Percentiles rank a stretch among this genome's conserved stretches.
Conservation (phyloP, 768 basidiomycete genomes). For the Macrocybe gigantea region DNA sequence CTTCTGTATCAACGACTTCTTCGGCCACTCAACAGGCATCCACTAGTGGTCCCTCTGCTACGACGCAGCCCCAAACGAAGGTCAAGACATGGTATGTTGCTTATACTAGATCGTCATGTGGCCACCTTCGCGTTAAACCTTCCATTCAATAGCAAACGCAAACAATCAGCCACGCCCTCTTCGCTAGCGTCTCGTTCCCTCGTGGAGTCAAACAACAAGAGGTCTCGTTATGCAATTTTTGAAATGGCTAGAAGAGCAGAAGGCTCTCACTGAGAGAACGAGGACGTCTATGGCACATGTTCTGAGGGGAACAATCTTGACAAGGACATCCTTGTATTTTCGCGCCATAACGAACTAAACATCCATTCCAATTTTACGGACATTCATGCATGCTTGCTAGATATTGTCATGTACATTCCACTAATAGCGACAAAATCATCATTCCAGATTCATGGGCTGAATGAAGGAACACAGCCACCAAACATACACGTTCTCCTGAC, state of each 20-base stretch:
- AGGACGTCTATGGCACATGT: slow-evolving; percentile 11
- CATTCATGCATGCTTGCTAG: no score
- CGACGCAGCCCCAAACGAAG: background rate
- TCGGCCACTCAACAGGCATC: background rate
- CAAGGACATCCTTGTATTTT: no score
- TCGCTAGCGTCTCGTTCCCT: slow-evolving; percentile 3
- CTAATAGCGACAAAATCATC: no score
- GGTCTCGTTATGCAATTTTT: background rate
- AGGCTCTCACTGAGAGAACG: slow-evolving; percentile 5
- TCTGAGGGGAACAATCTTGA: background rate
- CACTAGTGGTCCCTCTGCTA: no score
- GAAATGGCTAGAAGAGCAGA: slow-evolving; percentile 12
- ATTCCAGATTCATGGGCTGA: no score
- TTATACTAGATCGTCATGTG: background rate
- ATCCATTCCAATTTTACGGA: no score
- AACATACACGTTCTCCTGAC: no score
- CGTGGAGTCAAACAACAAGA: background rate
- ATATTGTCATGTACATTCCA: no score
- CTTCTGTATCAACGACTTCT: background rate
- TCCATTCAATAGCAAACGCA: background rate
- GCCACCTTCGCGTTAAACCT: background rate
- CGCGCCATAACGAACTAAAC: no score
- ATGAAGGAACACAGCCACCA: no score
- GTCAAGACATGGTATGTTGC: slow-evolving; percentile 1
- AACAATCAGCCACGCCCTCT: background rate